Evolutionary conservation across 2,329 filamentous ascomycete genomes (phyloP), one percentile per base, ranked within the genome.

Genomic region (Aaosphaeria pasadenensis): DNA sequence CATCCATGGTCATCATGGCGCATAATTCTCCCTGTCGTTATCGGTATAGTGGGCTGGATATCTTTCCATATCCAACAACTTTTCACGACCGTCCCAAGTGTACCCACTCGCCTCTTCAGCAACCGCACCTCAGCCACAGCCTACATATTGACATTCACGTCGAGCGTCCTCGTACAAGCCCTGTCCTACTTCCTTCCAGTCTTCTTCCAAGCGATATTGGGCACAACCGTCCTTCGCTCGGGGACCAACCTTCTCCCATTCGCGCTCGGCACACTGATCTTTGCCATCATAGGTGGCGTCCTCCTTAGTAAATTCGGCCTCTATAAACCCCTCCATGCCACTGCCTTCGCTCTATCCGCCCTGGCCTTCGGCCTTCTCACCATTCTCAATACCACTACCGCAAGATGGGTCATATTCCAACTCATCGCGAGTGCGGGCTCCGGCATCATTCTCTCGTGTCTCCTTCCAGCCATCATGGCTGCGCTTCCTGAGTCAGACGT

Each of bases 41-140:
- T 78, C 2, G 76, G 77, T 1, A 24, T 72, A 1, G 32, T 67
- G 2, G 75, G 74, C 7, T 52, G 78, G 2, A 45, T 67, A 1
- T 49, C 56, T 0, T 71, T 77, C 30, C 17, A 24, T 3, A 24
- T 24, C 17, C 17, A 24, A 24, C 17, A 24, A 24, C 48, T 64
- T 5, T 35, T 69, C 5, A 78, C 71, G 62, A 73, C 77, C 52
- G 50, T 51, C 7, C 65, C 64, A 0, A 69, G 72, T 13, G 72
- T 80, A 52, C 74, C 75, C 1, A 61, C 64, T 1, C 58, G 63
- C 24, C 64, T 80, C 30, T 78, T 81, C 57, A 60, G 54, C 1
- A 76, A 74, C 54, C 65, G 71, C 4, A 77, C 75, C 55, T 58
- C 63, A 1, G 51, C 57, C 30, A 59, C 67, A 29, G 62, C 64